Base-by-base conservation (phyloP, 768 basidiomycete species). In the Cystofilobasidium ferigula region DNA sequence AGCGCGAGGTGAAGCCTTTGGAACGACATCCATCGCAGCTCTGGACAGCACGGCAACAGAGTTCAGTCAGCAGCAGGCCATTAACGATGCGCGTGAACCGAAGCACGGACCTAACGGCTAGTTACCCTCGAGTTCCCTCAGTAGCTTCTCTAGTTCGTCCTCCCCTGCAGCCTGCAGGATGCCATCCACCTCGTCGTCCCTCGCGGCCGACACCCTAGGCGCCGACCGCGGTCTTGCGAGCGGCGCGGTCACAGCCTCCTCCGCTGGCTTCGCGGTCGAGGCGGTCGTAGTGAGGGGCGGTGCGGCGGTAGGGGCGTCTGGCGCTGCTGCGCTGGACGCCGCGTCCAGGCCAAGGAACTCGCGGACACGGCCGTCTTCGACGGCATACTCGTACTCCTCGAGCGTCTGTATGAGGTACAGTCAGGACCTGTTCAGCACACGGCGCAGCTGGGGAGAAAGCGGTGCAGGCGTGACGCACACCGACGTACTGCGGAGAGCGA, bases 381-480 rank as follows among this genome's bases (percentile, higher is more conserved):
- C 63, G 32, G 63, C 63, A 43, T 63, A 63, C 32, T 63, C 63
- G 32, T 57, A 63, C 30, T 63, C 63, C 16, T 63, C 63, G 42
- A 63, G 26, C 6, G 54, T 35, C 63, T 63, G 45, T 51, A 30
- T 8, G 14, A 54, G 51, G 3, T 32, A 6, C 6, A 26, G 14
- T 53, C 10, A 45, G 48, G n/a, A 24, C 24, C 3, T 10, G 5
- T 12, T 10, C 18, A 24, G 20, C 7, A 26, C 24, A 28, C 24
- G 6, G 24, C 45, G 6, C 13, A 13, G 13, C 45, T 18, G 45
- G 51, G 26, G 51, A 32, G 6, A 30, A 14, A 54, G 30, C 8
- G n/a, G 51, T 8, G 45, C 10, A 20, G 20, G 45, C 3, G 24
- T 6, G 30, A 54, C 51, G 51, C 30, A 54, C 51, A n/a, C 51